These are phyloP conservation scores for Wickerhamiella shivajii DNA, from an alignment of 805 yeast genomes.

Conservation along the genomic window DNA sequence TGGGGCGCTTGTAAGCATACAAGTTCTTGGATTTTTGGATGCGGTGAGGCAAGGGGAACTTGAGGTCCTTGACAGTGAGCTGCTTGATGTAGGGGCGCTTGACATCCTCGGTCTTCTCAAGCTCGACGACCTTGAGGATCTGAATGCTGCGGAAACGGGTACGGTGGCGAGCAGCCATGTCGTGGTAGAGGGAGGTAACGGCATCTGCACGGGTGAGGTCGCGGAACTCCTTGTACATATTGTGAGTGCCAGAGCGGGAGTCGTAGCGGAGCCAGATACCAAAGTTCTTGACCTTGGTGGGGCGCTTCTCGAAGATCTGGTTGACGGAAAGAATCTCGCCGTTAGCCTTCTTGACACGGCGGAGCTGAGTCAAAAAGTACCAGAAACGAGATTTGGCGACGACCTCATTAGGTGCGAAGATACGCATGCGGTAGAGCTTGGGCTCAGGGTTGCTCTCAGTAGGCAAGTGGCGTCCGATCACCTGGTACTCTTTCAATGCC, in stretches of 20 bases:
- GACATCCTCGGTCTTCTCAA: constrained; percentile 93
- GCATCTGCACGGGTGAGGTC: constrained; percentile 98
- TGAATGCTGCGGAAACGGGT: constrained; percentile 99
- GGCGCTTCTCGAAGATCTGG: constrained; percentile 84
- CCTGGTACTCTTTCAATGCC: constrained; percentile 86
- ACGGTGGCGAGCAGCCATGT: constrained; percentile 99
- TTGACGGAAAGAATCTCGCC: constrained; percentile 97
- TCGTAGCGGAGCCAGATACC: constrained; percentile 99
- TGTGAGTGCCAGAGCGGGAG: constrained; percentile 99
- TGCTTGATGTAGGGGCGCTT: constrained; percentile 99
- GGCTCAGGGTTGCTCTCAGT: constrained; percentile 98
- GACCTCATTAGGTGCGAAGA: constrained; percentile 97
- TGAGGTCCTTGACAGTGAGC: constrained; percentile 86
- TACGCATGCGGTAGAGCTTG: constrained; percentile 99
- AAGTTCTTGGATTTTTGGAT: constrained; percentile 77
- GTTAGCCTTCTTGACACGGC: constrained; percentile 98
- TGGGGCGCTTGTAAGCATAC: constrained; percentile 86
- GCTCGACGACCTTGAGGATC: constrained; percentile 98
- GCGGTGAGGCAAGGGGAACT: constrained; percentile 99
- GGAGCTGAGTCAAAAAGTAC: constrained; percentile 98
- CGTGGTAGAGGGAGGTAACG: constrained; percentile 96
- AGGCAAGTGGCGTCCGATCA: constrained; percentile 99
- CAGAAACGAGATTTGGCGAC: constrained; percentile 99
- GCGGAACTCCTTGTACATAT: constrained; percentile 99
- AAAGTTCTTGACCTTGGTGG: constrained; percentile 98